These are phyloP conservation scores for Tulasnella sp. DNA, from an alignment of 768 basidiomycete genomes.

Conservation along the genomic window DNA sequence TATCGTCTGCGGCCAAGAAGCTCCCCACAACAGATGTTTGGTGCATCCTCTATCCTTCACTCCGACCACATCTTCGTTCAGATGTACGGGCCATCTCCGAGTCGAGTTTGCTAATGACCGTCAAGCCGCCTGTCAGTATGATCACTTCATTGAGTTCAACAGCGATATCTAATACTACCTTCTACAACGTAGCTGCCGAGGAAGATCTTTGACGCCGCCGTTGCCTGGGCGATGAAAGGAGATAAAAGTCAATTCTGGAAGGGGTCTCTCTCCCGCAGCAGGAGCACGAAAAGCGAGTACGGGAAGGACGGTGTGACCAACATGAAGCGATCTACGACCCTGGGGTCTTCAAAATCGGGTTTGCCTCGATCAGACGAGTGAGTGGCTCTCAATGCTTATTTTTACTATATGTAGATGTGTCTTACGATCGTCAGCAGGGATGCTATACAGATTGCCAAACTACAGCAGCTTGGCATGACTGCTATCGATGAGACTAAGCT, in stretches of 20 bases:
- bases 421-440: slow-evolving; percentile 45
- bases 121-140: slow-evolving; percentile 64
- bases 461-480: slow-evolving; percentile 84
- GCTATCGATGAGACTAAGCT: slow-evolving; percentile 73
- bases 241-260: slow-evolving; percentile 77
- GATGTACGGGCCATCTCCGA: slow-evolving; percentile 71
- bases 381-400: too few relatives aligned
- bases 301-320: slow-evolving; percentile 61
- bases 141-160: background rate
- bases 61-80: slow-evolving; percentile 74
- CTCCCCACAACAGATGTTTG: slow-evolving; percentile 83
- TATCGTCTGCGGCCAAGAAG: slow-evolving; percentile 73
- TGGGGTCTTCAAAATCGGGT: slow-evolving; percentile 27
- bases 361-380: slow-evolving; percentile 58
- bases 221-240: slow-evolving; percentile 79
- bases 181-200: slow-evolving; percentile 39
- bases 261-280: slow-evolving; percentile 33
- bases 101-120: slow-evolving; percentile 54
- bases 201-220: slow-evolving; percentile 71
- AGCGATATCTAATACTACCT: background rate
- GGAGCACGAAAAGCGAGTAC: slow-evolving; percentile 44
- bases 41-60: slow-evolving; percentile 91
- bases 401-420: background rate
- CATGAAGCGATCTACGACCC: slow-evolving; percentile 42
- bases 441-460: slow-evolving; percentile 56